Evolutionary conservation across 495 filamentous ascomycete genomes (phyloP).

Genomic region (Aspergillus saccharolyticus): DNA sequence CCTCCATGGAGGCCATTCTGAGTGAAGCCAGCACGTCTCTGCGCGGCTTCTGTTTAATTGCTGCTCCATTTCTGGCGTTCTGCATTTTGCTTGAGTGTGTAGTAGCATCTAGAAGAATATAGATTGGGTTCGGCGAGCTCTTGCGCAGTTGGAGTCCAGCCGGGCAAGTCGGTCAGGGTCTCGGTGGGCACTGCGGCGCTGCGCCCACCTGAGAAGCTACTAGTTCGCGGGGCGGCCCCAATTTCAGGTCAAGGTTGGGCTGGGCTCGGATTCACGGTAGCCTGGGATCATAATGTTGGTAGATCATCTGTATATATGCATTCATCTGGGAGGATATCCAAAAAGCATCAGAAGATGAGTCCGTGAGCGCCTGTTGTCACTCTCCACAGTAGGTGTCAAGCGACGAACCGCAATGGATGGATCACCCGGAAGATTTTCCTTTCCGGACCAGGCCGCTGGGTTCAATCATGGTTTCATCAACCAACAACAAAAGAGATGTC

Average conservation of each 20-base stretch:
- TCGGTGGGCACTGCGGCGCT: neutral
- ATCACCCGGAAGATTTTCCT: conserved; percentile 17
- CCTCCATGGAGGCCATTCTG: conserved; percentile 67
- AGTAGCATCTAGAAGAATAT: conserved; percentile 30
- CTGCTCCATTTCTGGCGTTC: conserved; percentile 57
- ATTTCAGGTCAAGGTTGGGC: neutral
- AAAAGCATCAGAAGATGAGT: neutral
- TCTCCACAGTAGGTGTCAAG: neutral
- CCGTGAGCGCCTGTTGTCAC: neutral
- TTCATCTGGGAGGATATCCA: neutral
- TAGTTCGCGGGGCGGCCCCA: conserved; percentile 10
- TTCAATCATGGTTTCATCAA: neutral
- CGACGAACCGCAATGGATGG: conserved; percentile 4
- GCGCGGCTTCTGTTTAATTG: conserved; percentile 42
- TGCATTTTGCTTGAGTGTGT: conserved; percentile 45
- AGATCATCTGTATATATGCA: neutral
- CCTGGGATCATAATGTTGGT: neutral
- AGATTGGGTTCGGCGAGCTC: neutral
- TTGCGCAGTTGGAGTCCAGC: conserved; percentile 8
- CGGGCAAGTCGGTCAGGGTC: conserved; percentile 11
- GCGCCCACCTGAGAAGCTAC: conserved; percentile 7
- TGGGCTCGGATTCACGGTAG: neutral
- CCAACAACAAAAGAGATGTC: neutral
- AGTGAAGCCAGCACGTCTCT: conserved; percentile 67
- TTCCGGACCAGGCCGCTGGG: conserved; percentile 6